phyloP scores from a whole-genome alignment of 805 yeast genomes.

The Wickerhamiella bombiphila region DNA sequence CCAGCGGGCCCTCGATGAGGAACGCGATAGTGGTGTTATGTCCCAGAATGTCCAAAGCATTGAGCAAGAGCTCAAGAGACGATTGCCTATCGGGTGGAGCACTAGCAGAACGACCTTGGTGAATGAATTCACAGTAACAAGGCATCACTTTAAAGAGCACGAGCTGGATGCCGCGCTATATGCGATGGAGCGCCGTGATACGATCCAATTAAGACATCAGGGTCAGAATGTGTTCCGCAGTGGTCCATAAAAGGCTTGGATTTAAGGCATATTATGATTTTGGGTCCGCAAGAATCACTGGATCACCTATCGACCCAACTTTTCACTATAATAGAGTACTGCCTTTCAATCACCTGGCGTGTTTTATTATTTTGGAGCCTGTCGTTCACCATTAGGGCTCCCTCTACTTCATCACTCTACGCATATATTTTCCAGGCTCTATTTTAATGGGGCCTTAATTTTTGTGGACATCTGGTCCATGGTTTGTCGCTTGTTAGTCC shows the following conservation, averaged over 20 bases:
- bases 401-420: no score
- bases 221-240: constrained; percentile 65
- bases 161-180: constrained; percentile 55
- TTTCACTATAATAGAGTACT: no score
- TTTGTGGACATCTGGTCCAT: no score
- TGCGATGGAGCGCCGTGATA: constrained; percentile 72
- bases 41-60: constrained; percentile 61
- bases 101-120: constrained; percentile 73
- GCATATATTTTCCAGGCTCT: no score
- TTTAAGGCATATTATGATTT: neutral
- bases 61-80: constrained; percentile 71
- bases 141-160: constrained; percentile 37
- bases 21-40: constrained; percentile 25
- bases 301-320: no score
- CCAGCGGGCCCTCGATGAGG: constrained; percentile 80
- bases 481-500: no score
- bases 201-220: constrained; percentile 78
- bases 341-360: no score
- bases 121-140: constrained; percentile 44
- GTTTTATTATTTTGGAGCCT: no score
- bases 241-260: constrained; percentile 33
- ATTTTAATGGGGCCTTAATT: no score
- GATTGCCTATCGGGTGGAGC: constrained; percentile 94
- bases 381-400: no score
- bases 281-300: neutral